Conservation (phyloP, 2,329 filamentous ascomycete species). For the Talaromyces islandicus region DNA sequence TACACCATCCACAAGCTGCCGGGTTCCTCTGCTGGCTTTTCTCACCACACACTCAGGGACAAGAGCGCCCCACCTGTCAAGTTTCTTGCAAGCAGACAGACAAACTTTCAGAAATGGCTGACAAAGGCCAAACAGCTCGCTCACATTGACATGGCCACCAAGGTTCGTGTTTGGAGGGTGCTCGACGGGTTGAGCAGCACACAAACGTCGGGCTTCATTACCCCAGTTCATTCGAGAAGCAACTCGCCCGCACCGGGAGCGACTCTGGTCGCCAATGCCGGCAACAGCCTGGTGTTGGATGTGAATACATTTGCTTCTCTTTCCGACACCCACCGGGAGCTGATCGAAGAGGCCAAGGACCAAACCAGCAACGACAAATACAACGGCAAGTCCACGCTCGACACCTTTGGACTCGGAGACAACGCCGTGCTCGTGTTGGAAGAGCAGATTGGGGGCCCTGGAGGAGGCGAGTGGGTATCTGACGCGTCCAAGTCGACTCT, state of each 20-base stretch:
- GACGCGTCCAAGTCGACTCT: slow-evolving; percentile 40
- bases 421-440: slow-evolving; percentile 79
- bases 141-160: slow-evolving; percentile 62
- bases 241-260: slow-evolving; percentile 39
- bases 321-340: slow-evolving; percentile 57
- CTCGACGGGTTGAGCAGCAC: slow-evolving; percentile 39
- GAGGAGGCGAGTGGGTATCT: slow-evolving; percentile 52
- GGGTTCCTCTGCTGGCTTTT: slow-evolving; percentile 50
- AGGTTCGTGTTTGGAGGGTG: slow-evolving; percentile 72
- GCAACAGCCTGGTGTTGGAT: slow-evolving; percentile 54
- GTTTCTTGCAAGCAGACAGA: slow-evolving; percentile 65
- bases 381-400: slow-evolving; percentile 66
- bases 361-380: slow-evolving; percentile 67
- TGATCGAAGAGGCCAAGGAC: slow-evolving; percentile 59
- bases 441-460: slow-evolving; percentile 57
- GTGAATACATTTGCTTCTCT: slow-evolving; percentile 58
- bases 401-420: slow-evolving; percentile 60
- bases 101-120: slow-evolving; percentile 68
- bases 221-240: slow-evolving; percentile 38
- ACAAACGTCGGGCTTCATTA: slow-evolving; percentile 38
- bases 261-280: slow-evolving; percentile 35
- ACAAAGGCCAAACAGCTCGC: slow-evolving; percentile 64
- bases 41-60: slow-evolving; percentile 56
- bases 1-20: slow-evolving; percentile 79
- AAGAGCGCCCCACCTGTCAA: slow-evolving; percentile 57